Percentiles rank a stretch among this genome's conserved stretches.
Conservation (phyloP, 495 filamentous ascomycete species). For the Aspergillus affinis region DNA sequence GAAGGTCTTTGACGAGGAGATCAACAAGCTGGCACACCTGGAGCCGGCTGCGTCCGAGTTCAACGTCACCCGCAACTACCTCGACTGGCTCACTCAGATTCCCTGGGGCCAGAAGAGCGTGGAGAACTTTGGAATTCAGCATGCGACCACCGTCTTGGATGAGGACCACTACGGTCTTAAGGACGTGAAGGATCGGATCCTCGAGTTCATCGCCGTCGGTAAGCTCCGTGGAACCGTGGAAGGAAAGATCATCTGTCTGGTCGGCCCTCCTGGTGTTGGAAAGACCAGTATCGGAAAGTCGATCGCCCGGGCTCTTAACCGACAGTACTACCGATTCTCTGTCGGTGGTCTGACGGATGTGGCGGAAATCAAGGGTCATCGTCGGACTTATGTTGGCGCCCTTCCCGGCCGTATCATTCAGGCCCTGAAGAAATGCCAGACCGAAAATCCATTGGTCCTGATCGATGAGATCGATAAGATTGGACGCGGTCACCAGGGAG, state of each 20-base stretch:
- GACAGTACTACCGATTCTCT: conserved; percentile 97
- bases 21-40: conserved; percentile 93
- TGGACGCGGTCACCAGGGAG: conserved; percentile 90
- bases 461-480: conserved; percentile 99
- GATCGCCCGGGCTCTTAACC: conserved; percentile 88
- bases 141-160: conserved; percentile 87
- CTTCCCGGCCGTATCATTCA: conserved; percentile 96
- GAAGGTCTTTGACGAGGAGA: conserved; percentile 97
- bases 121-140: conserved; percentile 92
- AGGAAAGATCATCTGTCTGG: conserved; percentile 97
- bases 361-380: conserved; percentile 98
- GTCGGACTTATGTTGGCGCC: conserved; percentile 95
- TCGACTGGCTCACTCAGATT: conserved; percentile 98
- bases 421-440: conserved; percentile 98
- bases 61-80: conserved; percentile 98
- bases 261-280: conserved; percentile 93
- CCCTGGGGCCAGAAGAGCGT: conserved; percentile 96
- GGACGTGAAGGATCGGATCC: conserved; percentile 97
- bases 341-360: conserved; percentile 97
- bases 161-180: conserved; percentile 97
- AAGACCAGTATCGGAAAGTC: conserved; percentile 99
- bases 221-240: conserved; percentile 97
- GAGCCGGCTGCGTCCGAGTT: conserved; percentile 96
- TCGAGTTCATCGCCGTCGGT: conserved; percentile 98
- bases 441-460: conserved; percentile 93